Evolutionary conservation across 805 yeast species (phyloP).

Genomic region (Scheffersomyces stipitis): DNA sequence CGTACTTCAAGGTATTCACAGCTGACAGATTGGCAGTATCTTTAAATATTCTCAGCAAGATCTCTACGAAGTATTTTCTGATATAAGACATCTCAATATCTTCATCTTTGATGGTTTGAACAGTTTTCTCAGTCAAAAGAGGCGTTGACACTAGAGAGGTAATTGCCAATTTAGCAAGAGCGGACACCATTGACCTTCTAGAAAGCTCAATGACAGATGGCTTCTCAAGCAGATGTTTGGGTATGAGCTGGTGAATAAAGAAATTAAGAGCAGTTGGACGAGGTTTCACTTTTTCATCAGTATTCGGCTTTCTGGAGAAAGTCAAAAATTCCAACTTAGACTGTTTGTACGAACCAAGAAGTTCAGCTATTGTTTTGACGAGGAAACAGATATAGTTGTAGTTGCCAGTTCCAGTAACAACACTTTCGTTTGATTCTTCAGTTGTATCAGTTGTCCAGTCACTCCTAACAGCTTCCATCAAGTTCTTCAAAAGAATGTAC

Average conservation of each 20-base stretch:
- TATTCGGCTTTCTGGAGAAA: slow-evolving; percentile 57
- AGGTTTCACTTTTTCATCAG: slow-evolving; percentile 53
- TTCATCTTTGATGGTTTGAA: slow-evolving; percentile 47
- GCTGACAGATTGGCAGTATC: slow-evolving; percentile 39
- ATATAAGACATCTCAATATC: slow-evolving; percentile 73
- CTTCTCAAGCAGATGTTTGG: slow-evolving; percentile 46
- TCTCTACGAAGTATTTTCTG: slow-evolving; percentile 71
- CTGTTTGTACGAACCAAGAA: slow-evolving; percentile 74
- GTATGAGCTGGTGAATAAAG: slow-evolving; percentile 70
- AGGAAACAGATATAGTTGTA: slow-evolving; percentile 70
- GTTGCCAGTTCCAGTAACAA: slow-evolving; percentile 21
- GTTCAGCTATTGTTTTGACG: slow-evolving; percentile 65
- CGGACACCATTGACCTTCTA: slow-evolving; percentile 56
- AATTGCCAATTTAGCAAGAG: slow-evolving; percentile 60
- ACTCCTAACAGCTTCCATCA: slow-evolving; percentile 48
- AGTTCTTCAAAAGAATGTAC: slow-evolving; percentile 59
- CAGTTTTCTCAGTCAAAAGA: slow-evolving; percentile 48
- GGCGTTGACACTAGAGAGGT: slow-evolving; percentile 62
- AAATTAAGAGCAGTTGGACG: slow-evolving; percentile 76
- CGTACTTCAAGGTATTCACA: slow-evolving; percentile 46
- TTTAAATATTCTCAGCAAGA: slow-evolving; percentile 58
- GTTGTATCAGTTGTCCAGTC: slow-evolving; percentile 31
- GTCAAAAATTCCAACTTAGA: slow-evolving; percentile 81
- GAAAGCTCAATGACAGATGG: slow-evolving; percentile 40
- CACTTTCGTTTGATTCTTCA: not conserved